These are phyloP conservation scores for Ziziphus jujuba DNA, from an alignment of 306 rosid genomes.

Conservation along the genomic window DNA sequence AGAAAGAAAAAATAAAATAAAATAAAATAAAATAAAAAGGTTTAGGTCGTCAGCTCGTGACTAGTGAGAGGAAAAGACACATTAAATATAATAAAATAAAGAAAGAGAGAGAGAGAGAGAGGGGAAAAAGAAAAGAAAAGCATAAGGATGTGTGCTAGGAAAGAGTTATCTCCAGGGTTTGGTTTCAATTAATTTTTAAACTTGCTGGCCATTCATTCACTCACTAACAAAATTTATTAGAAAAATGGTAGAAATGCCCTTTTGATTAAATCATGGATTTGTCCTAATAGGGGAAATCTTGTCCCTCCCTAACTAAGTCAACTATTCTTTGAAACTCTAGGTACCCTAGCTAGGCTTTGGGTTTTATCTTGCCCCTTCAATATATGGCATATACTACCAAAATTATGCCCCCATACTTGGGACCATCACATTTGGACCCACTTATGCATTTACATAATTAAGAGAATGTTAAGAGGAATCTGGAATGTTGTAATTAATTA, in stretches of 20 bases:
- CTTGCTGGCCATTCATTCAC: constrained; percentile 2
- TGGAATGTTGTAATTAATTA: too few species aligned
- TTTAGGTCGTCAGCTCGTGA: constrained; percentile 34
- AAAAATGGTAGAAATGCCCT: neutral
- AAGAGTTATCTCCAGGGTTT: neutral
- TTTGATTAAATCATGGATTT: constrained; percentile 18
- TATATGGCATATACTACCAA: neutral
- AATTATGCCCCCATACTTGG: too few species aligned
- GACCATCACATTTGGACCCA: too few species aligned
- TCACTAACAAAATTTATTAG: neutral
- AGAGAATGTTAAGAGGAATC: too few species aligned
- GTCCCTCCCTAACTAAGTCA: constrained; percentile 11
- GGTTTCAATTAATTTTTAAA: neutral
- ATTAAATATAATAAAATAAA: neutral
- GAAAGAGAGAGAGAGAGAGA: neutral
- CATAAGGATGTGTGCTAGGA: neutral
- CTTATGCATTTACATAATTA: too few species aligned
- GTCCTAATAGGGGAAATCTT: constrained; percentile 6
- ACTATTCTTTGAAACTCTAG: neutral
- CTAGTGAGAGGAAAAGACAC: constrained; percentile 17
- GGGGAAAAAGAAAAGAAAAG: neutral
- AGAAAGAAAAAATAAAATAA: neutral
- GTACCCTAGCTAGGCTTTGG: constrained; percentile 1
- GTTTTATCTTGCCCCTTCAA: neutral
- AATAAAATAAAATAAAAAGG: neutral